phyloP scores from a whole-genome alignment of 495 filamentous ascomycete species.

The Penicillium bialowiezense region DNA sequence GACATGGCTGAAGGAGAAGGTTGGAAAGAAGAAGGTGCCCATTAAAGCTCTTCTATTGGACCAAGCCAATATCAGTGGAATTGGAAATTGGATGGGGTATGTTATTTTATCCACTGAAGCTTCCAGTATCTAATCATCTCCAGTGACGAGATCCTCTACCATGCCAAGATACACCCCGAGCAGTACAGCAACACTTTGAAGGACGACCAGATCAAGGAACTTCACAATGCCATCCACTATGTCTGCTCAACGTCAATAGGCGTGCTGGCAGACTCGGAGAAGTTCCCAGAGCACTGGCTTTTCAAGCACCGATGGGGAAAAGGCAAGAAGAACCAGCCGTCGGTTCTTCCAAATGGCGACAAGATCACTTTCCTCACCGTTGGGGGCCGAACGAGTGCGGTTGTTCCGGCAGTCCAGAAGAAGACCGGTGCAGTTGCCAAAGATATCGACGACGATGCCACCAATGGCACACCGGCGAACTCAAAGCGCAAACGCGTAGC shows the following conservation, averaged over 20 bases:
- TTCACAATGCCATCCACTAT: slow-evolving; percentile 72
- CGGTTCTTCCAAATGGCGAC: slow-evolving; percentile 74
- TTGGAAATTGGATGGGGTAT: slow-evolving; percentile 94
- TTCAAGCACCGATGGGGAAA: slow-evolving; percentile 91
- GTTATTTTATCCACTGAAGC: slow-evolving; percentile 13
- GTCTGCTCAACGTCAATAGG: slow-evolving; percentile 79
- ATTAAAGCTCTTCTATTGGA: slow-evolving; percentile 85
- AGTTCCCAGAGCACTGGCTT: slow-evolving; percentile 88
- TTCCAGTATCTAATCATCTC: slow-evolving; percentile 9
- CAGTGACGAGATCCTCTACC: slow-evolving; percentile 84
- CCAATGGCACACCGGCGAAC: slow-evolving; percentile 17
- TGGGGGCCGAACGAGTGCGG: slow-evolving; percentile 82
- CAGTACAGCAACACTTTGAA: slow-evolving; percentile 82
- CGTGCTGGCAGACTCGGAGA: slow-evolving; percentile 71
- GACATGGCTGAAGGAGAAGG: slow-evolving; percentile 65
- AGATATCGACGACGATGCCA: slow-evolving; percentile 26
- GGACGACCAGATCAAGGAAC: slow-evolving; percentile 63
- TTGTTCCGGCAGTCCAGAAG: slow-evolving; percentile 82
- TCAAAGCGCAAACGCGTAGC: slow-evolving; percentile 37
- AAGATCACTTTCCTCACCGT: slow-evolving; percentile 82
- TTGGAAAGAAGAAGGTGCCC: slow-evolving; percentile 72
- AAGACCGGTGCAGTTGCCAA: slow-evolving; percentile 58
- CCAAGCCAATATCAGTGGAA: slow-evolving; percentile 85
- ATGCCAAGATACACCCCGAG: slow-evolving; percentile 86
- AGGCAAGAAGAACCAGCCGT: slow-evolving; percentile 70